Conservation (phyloP, 2,329 filamentous ascomycete genomes). For the Aspergillus cejpii region DNA sequence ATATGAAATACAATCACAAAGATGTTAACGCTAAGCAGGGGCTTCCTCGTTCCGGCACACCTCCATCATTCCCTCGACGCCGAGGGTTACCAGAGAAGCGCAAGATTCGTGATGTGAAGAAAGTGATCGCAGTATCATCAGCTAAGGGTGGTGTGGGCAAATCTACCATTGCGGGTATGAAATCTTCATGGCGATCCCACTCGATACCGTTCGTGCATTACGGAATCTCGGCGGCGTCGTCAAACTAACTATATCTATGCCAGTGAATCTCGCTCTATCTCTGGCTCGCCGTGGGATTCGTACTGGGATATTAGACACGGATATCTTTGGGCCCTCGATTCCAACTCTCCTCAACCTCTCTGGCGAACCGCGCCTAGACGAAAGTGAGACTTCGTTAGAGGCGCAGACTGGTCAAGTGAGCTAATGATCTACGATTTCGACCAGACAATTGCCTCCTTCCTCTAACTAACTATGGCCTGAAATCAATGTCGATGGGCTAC, state of each 20-base stretch:
- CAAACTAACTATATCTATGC: conserved; percentile 4
- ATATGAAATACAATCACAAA: no score
- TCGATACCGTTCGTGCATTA: neutral
- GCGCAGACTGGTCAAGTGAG: neutral
- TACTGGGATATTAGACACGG: conserved; percentile 84
- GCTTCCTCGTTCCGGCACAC: conserved; percentile 67
- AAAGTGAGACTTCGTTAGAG: conserved; percentile 48
- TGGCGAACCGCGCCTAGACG: conserved; percentile 68
- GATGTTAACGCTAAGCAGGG: conserved; percentile 53
- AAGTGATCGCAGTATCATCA: conserved; percentile 93
- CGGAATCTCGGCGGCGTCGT: no score
- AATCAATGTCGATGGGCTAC: conserved; percentile 99
- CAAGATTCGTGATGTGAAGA: conserved; percentile 74
- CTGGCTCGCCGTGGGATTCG: conserved; percentile 76
- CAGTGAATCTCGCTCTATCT: conserved; percentile 73
- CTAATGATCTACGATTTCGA: neutral
- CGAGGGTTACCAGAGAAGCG: conserved; percentile 74
- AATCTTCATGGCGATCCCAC: neutral
- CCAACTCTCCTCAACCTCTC: conserved; percentile 80
- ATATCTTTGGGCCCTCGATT: conserved; percentile 94
- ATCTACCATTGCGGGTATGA: conserved; percentile 75
- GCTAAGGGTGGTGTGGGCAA: conserved; percentile 98
- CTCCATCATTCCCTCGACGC: conserved; percentile 63
- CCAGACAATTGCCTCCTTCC: conserved; percentile 61
- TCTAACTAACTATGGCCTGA: conserved; percentile 87